Conservation (phyloP, 371 early-diverging fungal species). For the Mortierella sp. region DNA sequence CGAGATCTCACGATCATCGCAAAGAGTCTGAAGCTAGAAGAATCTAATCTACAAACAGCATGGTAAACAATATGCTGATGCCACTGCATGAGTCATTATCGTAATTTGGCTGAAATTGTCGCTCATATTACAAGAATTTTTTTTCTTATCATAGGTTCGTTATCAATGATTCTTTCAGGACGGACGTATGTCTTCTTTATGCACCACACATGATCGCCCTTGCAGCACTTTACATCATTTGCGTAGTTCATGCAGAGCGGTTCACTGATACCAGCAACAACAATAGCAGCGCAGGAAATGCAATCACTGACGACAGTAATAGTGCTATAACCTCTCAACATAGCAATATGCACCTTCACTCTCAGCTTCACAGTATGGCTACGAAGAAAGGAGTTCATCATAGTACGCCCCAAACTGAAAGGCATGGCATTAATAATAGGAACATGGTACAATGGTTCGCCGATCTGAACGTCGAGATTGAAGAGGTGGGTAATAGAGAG, state of each 20-base stretch:
- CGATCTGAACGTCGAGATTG: conserved; percentile 80
- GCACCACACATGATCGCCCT: conserved; percentile 92
- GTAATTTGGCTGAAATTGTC: neutral
- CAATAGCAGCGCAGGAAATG: neutral
- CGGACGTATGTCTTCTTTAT: conserved; percentile 83
- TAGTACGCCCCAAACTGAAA: conserved; percentile 21
- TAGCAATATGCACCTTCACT: conserved; percentile 58
- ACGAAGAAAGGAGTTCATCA: conserved; percentile 26
- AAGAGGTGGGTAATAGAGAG: conserved; percentile 54
- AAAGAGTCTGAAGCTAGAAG: conserved; percentile 67
- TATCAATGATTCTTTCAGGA: conserved; percentile 85
- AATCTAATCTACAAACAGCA: conserved; percentile 77
- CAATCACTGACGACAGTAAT: conserved; percentile 3
- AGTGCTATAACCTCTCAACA: conserved; percentile 7
- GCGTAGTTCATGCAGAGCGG: conserved; percentile 66
- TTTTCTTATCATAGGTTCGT: conserved; percentile 69
- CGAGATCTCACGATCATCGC: conserved; percentile 75
- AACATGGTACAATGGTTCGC: conserved; percentile 84
- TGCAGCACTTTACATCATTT: conserved; percentile 83
- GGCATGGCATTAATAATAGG: conserved; percentile 56
- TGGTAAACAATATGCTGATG: conserved; percentile 60
- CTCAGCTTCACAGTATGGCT: conserved; percentile 40
- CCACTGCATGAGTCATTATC: neutral
- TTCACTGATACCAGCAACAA: conserved; percentile 23
- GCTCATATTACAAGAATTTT: neutral